Conservation (phyloP, 1,284 basidiomycete genomes). For the Sutorius eximius region DNA sequence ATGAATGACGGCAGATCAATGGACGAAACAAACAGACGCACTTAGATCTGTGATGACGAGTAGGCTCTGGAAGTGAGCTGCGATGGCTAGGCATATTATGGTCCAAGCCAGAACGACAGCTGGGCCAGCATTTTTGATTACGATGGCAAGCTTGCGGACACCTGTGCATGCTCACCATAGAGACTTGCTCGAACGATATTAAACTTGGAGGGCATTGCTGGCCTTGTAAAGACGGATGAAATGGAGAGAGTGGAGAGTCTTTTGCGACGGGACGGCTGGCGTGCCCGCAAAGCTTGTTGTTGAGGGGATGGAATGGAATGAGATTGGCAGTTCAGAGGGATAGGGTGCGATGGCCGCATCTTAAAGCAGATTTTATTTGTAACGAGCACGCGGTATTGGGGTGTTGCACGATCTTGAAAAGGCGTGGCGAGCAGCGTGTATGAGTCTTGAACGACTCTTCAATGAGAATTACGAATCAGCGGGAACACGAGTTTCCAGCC, state of each 20-base stretch:
- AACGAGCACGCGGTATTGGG: slow-evolving; percentile 33
- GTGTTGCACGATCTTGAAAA: slow-evolving; percentile 24
- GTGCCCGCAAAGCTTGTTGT: slow-evolving; percentile 20
- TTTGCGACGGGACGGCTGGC: slow-evolving; percentile 41
- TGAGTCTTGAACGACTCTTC: slow-evolving; percentile 39
- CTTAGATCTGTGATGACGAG: slow-evolving; percentile 75
- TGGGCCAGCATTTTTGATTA: slow-evolving; percentile 30
- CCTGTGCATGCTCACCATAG: slow-evolving; percentile 48
- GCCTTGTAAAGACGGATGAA: slow-evolving; percentile 28
- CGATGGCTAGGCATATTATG: slow-evolving; percentile 71
- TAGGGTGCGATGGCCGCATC: slow-evolving; percentile 40
- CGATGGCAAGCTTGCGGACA: neutral
- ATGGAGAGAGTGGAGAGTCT: slow-evolving; percentile 33
- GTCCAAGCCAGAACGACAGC: slow-evolving; percentile 69
- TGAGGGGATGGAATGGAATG: slow-evolving; percentile 16
- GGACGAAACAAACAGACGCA: slow-evolving; percentile 39
- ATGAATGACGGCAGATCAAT: slow-evolving; percentile 3
- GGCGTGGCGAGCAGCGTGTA: slow-evolving; percentile 33
- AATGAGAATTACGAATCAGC: slow-evolving; percentile 21
- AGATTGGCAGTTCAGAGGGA: slow-evolving; percentile 29
- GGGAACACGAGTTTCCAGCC: slow-evolving; percentile 24
- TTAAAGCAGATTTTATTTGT: slow-evolving; percentile 26
- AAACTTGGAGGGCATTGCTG: slow-evolving; percentile 54
- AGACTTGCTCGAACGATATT: slow-evolving; percentile 62
- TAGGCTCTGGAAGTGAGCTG: slow-evolving; percentile 69